Evolutionary conservation across 805 yeast species (phyloP), one percentile per base, ranked within the genome.

Genomic region (Ogataea wickerhamii): DNA sequence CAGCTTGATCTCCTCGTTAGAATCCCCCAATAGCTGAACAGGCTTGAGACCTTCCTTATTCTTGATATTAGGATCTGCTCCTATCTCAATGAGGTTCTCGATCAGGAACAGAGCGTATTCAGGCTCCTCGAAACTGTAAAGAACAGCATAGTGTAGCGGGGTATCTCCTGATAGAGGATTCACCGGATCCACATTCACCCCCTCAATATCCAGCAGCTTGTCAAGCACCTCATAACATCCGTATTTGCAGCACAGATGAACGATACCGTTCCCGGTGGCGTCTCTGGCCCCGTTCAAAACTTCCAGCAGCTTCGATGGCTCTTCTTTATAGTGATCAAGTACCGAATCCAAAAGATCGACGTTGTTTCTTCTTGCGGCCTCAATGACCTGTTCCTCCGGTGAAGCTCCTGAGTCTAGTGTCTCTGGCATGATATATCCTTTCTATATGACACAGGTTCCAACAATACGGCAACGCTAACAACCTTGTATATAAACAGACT

Each of bases 201-300:
- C 96, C 43, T 86, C 95, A 38, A 82, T 80, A 59, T 91, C 97
- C 43, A 91, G 68, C 14, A 91, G 66, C 35, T 73, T 64, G 57
- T 91, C 97, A 55, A 93, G 68, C 24, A 84, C 84, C 52, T 88
- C 96, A 74, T 82, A 86, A 38, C 86, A 78, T 3, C 98, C 98
- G 48, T 79, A 72, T 42, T 72, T 72, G 27, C 93, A 83, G 24
- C 95, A 84, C 23, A 93, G 61, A 63, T 91, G 98, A 28, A 91
- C 67, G 2, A 94, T 76, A 1, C 88, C 67, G 66, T 87, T 85
- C 6, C 88, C 89, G 24, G 87, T 71, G 36, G 95, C 80, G 51
- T 87, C 87, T 39, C 68, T 74, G 13, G 95, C 69, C 6, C 68
- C 58, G 62, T 93, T 93, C 55, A 91, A 73, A 39, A 87, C 57